Evolutionary conservation across 1,284 basidiomycete species (phyloP), one percentile per base, ranked within the genome.

Genomic region (Moesziomyces antarcticus): DNA sequence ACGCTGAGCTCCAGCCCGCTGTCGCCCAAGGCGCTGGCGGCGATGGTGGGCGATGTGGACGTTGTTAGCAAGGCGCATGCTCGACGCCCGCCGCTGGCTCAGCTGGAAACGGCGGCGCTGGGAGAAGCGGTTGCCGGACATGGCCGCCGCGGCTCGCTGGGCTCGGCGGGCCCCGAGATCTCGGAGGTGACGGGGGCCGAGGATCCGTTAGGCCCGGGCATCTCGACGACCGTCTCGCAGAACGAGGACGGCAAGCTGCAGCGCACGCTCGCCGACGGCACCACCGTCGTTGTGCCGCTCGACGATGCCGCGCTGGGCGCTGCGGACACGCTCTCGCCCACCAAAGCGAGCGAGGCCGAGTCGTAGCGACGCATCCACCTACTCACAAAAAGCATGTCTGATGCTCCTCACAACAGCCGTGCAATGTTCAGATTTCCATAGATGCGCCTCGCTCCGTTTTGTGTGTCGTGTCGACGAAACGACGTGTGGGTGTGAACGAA

Each of bases 281-380:
- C 67, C 5, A 72, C 55, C 4, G 80, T 83, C 3, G 66, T 68
- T 5, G 82, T 78, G 25, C 82, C 82, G 22, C 64, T 83, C 27
- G 82, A 84, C 47, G 82, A 84, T 27, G 77, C 71, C 10, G 80
- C 80, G 7, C 53, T 82, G 46, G 71, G 57, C 20, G 64, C 64
- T 8, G 47, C 56, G 1, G 65, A 61, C 33, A 37, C 27, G 14
- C 25, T 25, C 13, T 48, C 55, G 27, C 30, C 37, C 33, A 50
- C 22, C 22, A 50, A 10, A 27, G 14, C 20, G 20, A 20, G 22
- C n/a, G 43, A n/a, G 33, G 54, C 37, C 25, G 22, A 44, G 42
- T 24, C 42, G 42, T 44, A 24, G 22, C n/a, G 30, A 21, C 37
- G 18, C 21, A 47, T 30, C 11, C 45, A 24, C 25, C 11, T 22